Evolutionary conservation across 2,329 filamentous ascomycete species (phyloP).

Genomic region (Fusarium beomiforme): DNA sequence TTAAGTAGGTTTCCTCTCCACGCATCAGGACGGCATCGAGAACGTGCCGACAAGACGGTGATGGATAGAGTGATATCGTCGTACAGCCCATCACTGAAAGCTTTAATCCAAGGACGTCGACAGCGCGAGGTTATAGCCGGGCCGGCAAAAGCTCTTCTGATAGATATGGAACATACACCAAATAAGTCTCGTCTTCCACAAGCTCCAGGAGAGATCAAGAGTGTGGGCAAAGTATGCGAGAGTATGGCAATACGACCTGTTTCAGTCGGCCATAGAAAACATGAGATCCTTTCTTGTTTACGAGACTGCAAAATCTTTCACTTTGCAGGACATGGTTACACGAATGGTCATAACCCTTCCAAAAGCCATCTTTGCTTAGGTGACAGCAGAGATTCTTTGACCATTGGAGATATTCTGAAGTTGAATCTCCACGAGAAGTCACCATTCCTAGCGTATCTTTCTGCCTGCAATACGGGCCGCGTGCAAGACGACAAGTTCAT

Average conservation of each 20-base stretch:
- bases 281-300: not conserved
- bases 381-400: not conserved
- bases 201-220: not conserved
- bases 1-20: constrained; percentile 6
- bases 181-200: not conserved
- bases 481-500: not conserved
- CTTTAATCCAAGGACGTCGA: not conserved
- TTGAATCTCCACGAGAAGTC: not conserved
- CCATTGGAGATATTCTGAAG: not conserved
- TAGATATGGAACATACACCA: not conserved
- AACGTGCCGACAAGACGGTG: not conserved
- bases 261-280: not conserved
- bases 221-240: not conserved
- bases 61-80: not conserved
- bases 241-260: not conserved
- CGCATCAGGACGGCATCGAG: not conserved
- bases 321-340: not conserved
- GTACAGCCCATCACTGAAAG: not conserved
- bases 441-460: not conserved
- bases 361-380: not conserved
- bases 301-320: not conserved
- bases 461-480: not conserved
- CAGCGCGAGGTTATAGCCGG: not conserved
- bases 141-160: not conserved
- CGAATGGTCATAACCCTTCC: not conserved